A percentile compares a stretch with the other conserved stretches of the same genome.
Conservation (phyloP, 257 asterid species). For the Solanum chmielewskii region DNA sequence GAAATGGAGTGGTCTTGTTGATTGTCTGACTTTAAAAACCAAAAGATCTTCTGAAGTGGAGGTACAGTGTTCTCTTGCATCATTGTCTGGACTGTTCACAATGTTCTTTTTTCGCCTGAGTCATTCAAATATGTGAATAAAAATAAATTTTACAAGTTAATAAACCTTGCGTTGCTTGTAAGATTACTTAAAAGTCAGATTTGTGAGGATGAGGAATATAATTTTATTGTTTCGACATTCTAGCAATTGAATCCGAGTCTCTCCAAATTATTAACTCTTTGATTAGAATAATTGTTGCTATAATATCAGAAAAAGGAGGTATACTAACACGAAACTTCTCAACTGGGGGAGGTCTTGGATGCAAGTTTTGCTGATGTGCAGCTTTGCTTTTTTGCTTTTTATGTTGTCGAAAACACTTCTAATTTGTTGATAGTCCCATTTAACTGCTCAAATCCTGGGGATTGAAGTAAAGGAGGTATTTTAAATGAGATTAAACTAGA, state of each 20-base stretch:
- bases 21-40: conserved; percentile 76
- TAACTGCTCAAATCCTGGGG: background rate
- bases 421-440: background rate
- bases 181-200: background rate
- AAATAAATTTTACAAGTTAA: background rate
- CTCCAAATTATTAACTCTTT: background rate
- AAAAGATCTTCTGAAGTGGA: conserved; percentile 56
- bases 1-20: conserved; percentile 61
- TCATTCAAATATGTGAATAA: background rate
- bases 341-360: background rate
- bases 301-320: background rate
- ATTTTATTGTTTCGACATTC: background rate
- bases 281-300: background rate
- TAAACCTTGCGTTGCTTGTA: background rate
- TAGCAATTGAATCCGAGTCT: background rate
- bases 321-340: background rate
- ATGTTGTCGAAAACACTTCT: background rate
- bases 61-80: conserved; percentile 26
- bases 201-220: background rate
- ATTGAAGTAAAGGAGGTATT: background rate
- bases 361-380: background rate
- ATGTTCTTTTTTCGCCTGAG: background rate
- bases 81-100: background rate
- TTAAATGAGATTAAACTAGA: background rate
- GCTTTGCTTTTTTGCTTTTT: background rate